Base-by-base conservation (phyloP, 2,329 filamentous ascomycete species). In the Huntiella omanensis region DNA sequence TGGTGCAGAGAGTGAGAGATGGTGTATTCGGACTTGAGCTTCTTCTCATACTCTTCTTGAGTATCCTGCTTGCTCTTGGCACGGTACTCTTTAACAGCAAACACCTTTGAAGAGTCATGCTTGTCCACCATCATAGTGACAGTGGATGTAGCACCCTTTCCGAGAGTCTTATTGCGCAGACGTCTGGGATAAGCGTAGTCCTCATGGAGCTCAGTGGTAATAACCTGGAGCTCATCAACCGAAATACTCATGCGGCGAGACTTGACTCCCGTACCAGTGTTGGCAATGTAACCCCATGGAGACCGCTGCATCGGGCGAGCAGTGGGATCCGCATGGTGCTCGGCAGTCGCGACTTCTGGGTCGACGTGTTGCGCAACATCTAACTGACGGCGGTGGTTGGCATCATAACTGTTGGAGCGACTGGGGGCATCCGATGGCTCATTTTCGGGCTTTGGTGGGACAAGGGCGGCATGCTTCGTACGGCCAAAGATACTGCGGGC, bases 21-120 rank as follows among this genome's bases (percentile, higher is more conserved):
- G 59, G 78, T 84, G 63, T 77, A 94, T 59, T 94, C 86, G 1
- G 83, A 87, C 61, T 88, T 92, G 65, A 93, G 83, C 66, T 92
- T 91, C 62, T 84, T 80, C 53, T 83, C 73, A 59, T 92, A 92
- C 43, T 91, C 83, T 28, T 75, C 70, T 51, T 73, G 67, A 7
- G 72, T 76, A 58, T 93, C 85, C 36, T 70, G 68, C 33, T 71
- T 68, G 33, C 76, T 76, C 59, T 82, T 81, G 52, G 74, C 72
- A 8, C 84, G 76, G 59, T 92, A 93, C 56, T 91, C 83, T 63
- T 94, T 94, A 54, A 92, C 84, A 0, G 86, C 86, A 53, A 80
- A 87, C 5, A 85, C 62, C 55, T 84, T 77, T 35, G 66, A 67
- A 4, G 69, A 64, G 32, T 76, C 77, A 10, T 28, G 10, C 58